Conservation (phyloP, 78 protist genomes). For the Dictyostelium discoideum region DNA sequence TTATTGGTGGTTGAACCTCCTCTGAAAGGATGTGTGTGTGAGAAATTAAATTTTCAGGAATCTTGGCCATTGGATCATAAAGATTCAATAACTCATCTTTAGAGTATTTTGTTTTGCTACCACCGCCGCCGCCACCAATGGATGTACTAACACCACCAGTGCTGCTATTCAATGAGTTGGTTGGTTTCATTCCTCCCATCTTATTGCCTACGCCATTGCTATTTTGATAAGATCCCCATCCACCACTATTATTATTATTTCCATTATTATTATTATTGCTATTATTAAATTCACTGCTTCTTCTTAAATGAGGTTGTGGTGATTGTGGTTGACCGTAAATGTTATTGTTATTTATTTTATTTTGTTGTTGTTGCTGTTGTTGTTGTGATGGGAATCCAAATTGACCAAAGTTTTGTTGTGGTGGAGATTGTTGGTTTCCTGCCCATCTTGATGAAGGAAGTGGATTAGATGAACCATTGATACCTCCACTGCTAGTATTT, state of each 20-base stretch:
- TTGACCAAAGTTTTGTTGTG: not conserved
- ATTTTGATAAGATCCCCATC: not conserved
- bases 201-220: not conserved
- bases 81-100: slow-evolving; percentile 66
- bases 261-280: not conserved
- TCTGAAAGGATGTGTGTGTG: slow-evolving; percentile 64
- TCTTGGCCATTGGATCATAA: slow-evolving; percentile 23
- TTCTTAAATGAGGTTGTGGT: slow-evolving; percentile 18
- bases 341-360: not conserved
- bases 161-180: not conserved
- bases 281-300: not conserved
- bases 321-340: slow-evolving; percentile 19
- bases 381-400: not conserved
- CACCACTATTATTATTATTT: not conserved
- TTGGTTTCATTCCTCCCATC: slow-evolving; percentile 1
- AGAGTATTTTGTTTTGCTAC: slow-evolving; percentile 33
- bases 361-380: slow-evolving; percentile 4
- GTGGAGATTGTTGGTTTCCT: not conserved
- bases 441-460: not conserved
- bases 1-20: slow-evolving; percentile 58
- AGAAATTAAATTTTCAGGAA: slow-evolving; percentile 25
- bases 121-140: not conserved
- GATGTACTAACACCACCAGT: slow-evolving; percentile 19
- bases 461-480: not conserved
- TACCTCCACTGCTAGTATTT: not conserved